Evolutionary conservation across 345 rosid species (phyloP).

Genomic region (Balakata baccata): DNA sequence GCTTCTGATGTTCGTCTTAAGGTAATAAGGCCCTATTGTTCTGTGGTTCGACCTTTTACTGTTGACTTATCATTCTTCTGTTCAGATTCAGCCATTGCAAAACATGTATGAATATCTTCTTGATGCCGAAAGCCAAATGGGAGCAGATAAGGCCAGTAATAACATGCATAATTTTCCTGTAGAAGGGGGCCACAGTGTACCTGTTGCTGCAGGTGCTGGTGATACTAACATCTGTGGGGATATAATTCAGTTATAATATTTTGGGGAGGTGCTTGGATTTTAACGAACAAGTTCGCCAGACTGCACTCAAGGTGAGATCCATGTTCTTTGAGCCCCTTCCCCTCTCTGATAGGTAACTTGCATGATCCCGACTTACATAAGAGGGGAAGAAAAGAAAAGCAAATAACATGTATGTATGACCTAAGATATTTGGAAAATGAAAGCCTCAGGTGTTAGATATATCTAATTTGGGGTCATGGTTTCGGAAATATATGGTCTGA

Average conservation of each 20-base stretch:
- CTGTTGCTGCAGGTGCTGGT: constrained; percentile 99
- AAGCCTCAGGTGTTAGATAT: background rate
- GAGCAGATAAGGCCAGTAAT: constrained; percentile 49
- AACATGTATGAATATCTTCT: constrained; percentile 92
- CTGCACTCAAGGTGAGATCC: constrained; percentile 74
- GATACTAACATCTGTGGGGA: constrained; percentile 99
- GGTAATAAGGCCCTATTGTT: constrained; percentile 43
- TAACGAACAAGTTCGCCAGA: constrained; percentile 85
- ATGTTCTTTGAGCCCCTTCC: constrained; percentile 1
- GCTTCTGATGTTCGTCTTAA: constrained; percentile 72
- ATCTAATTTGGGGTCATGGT: background rate
- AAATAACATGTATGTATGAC: background rate
- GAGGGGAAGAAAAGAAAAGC: background rate
- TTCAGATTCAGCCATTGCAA: constrained; percentile 91
- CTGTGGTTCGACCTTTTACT: constrained; percentile 7
- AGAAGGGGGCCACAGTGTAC: constrained; percentile 63
- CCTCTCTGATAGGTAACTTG: background rate
- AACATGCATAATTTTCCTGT: constrained; percentile 36
- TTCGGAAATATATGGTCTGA: background rate
- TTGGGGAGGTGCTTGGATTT: constrained; percentile 81
- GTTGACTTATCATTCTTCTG: constrained; percentile 30
- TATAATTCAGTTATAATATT: constrained; percentile 84
- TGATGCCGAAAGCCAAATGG: constrained; percentile 94
- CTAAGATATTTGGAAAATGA: background rate
- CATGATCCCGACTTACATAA: background rate